These are phyloP conservation scores for Phytophthora pini DNA, from an alignment of 352 stramenopile species.

Conservation along the genomic window DNA sequence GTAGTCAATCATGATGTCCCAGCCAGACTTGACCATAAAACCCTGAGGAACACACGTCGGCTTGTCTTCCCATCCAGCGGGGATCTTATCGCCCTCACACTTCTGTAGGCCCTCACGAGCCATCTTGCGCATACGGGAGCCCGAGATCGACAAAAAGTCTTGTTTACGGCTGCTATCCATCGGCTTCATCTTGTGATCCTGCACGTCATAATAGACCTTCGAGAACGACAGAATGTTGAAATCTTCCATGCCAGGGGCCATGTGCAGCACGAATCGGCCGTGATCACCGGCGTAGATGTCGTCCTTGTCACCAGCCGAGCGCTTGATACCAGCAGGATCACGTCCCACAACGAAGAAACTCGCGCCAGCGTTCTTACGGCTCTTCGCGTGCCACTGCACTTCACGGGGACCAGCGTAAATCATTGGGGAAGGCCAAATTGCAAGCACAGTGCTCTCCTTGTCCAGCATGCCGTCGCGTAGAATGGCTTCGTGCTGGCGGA, in stretches of 20 bases:
- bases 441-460: conserved; percentile 96
- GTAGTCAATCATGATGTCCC: conserved; percentile 99
- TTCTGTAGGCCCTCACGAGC: conserved; percentile 94
- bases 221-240: conserved; percentile 96
- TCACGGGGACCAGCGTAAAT: conserved; percentile 98
- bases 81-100: conserved; percentile 82
- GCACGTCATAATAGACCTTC: conserved; percentile 98
- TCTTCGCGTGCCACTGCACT: conserved; percentile 99
- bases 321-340: conserved; percentile 98
- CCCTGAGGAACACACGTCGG: conserved; percentile 95
- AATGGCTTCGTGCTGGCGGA: conserved; percentile 97
- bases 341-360: conserved; percentile 98
- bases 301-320: conserved; percentile 93
- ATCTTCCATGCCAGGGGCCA: conserved; percentile 95
- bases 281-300: conserved; percentile 98
- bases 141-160: conserved; percentile 98
- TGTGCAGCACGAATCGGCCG: conserved; percentile 96
- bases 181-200: conserved; percentile 98
- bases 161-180: conserved; percentile 92
- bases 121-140: conserved; percentile 97
- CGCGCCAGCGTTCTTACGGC: conserved; percentile 94
- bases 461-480: conserved; percentile 95
- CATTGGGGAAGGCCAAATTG: conserved; percentile 99
- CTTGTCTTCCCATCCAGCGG: conserved; percentile 72
- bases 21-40: conserved; percentile 98